phyloP scores from a whole-genome alignment of 75 land plant species.

The Cunninghamia lanceolata region DNA sequence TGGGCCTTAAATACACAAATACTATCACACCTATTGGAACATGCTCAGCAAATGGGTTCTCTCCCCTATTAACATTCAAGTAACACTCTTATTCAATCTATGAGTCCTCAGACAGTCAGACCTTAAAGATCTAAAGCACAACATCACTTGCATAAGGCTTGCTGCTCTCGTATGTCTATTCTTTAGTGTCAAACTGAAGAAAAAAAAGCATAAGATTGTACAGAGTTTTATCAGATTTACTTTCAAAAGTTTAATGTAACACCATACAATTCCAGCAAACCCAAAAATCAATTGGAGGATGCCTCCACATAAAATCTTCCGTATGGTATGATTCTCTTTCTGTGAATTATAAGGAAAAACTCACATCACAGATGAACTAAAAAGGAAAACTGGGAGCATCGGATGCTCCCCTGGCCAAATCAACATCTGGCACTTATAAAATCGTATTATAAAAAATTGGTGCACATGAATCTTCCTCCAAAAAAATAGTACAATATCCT shows the following conservation, averaged over 20 bases:
- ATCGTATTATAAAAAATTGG: neutral
- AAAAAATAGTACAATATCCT: neutral
- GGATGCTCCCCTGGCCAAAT: neutral
- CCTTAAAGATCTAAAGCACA: too few species aligned
- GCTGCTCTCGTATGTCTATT: neutral
- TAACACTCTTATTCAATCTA: too few species aligned
- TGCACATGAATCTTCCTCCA: neutral
- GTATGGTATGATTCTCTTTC: neutral
- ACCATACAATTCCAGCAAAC: too few species aligned
- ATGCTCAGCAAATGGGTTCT: too few species aligned
- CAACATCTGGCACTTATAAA: neutral
- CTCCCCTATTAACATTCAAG: too few species aligned
- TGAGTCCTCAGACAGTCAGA: too few species aligned
- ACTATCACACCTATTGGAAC: too few species aligned
- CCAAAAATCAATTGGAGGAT: neutral
- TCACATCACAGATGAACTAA: neutral
- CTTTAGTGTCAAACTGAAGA: too few species aligned
- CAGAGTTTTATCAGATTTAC: too few species aligned
- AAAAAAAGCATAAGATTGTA: too few species aligned
- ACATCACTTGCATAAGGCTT: neutral
- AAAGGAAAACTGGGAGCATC: neutral
- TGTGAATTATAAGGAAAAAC: neutral
- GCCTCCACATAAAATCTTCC: neutral
- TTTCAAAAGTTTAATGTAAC: neutral
- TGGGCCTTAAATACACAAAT: too few species aligned